Evolutionary conservation across 176 grass and related monocot species (phyloP), one percentile per base, ranked within the genome.

Genomic region (Oryza nivara): DNA sequence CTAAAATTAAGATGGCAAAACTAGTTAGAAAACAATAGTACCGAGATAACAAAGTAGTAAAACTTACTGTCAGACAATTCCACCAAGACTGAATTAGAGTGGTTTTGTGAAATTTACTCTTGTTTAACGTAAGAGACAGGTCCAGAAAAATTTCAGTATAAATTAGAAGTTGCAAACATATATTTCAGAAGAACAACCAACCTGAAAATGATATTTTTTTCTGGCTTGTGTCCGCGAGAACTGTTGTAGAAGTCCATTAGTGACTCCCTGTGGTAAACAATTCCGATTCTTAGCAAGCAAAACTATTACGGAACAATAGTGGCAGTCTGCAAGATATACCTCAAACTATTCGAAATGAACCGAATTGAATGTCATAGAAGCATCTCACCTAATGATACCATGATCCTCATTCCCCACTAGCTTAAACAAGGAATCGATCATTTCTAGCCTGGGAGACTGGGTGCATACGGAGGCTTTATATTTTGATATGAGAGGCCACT

Each of bases 121-220:
- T 49, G 12, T 47, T 47, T 49, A 14, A 49, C 8, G 47, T 49
- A 49, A 49, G 47, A 49, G 8, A 49, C 47, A 45, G 11, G 47
- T 49, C 47, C 47, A 47, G 74, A 32, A 44, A 78, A 78, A n/a
- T 9, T 1, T 3, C 30, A 65, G 34, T 65, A 9, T 60, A 52
- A 15, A 75, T 26, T 56, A 44, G 3, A 49, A 38, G 38, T 76
- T 61, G 74, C 9, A 14, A 16, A 32, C 14, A 66, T 47, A 12
- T n/a, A 11, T 80, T 17, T 34, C 43, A 65, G 61, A 65, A 67
- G 36, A 38, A 65, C 32, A 35, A 19, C 34, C 34, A 65, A 91
- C 92, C 89, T 91, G 61, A 91, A 94, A 69, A 94, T 89, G 30
- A 94, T 82, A 1, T 1, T 26, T 54, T 94, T 84, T 34, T 94